Evolutionary conservation across 1,284 basidiomycete genomes (phyloP), one percentile per base, ranked within the genome.

Genomic region (Fomitopsis schrenkii): DNA sequence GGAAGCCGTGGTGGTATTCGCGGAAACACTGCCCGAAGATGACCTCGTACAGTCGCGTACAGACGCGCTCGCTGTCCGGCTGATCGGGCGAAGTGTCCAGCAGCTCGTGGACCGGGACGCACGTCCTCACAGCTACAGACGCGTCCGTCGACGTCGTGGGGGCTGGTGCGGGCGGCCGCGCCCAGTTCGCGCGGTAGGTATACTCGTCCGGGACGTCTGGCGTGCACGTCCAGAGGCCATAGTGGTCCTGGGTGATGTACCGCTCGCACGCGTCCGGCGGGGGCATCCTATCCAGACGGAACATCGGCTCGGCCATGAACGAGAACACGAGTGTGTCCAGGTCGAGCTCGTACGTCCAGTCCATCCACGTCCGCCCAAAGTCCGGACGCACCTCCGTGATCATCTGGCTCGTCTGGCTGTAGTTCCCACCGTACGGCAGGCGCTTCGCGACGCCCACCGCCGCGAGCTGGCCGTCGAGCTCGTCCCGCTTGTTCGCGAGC

Each of bases 351-450:
- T 50, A 50, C 6, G 48, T 50, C 48, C 48, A 50, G 28, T 50
- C 48, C 48, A 50, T 50, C 26, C 48, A 50, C 48, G 48, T 50
- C 48, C 48, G 48, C 48, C 48, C 48, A 33, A 50, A 50, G 48
- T 50, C 48, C 14, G 48, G 48, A 12, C 48, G 48, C 14, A 22
- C 22, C 48, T 33, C 48, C 28, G 48, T 50, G 48, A 50, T 33
- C 48, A 50, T 50, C 12, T 50, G 48, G 28, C 6, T 33, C 22
- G 7, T 50, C 17, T 50, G 48, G 48, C 48, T 50, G 28, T 50
- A 50, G 48, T 50, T 50, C 28, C 48, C 48, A 2, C 48, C 48
- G 48, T 50, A 50, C 28, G 48, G 48, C 3, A 50, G 48, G 12
- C 28, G 26, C 7, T 50, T 50, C 28, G 48, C 28, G 28, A 50